Base-by-base conservation (phyloP, 306 rosid species). In the Citrullus amarus region DNA sequence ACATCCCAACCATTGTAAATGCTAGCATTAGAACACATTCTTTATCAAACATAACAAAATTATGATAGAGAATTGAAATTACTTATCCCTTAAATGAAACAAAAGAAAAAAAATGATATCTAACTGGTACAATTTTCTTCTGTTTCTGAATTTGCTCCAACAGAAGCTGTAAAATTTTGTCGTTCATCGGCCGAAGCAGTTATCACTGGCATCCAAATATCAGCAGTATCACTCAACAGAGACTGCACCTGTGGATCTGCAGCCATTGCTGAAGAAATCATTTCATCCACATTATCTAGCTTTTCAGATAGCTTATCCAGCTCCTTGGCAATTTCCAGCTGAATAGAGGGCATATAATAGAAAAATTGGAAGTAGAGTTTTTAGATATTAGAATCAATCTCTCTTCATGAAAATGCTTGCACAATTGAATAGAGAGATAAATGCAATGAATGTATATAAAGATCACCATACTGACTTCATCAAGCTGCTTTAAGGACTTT, bases 161-260 rank as follows among this genome's bases (percentile, higher is more conserved):
- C 25, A 43, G 96, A 73, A 0, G 86, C 85, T 12, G 91, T 73
- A 78, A 94, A 94, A 58, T 83, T 88, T 8, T 90, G 91, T 7
- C 97, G 85, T 81, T 92, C 96, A 74, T 94, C 97, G 1, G 92
- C 85, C 36, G 83, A 83, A 32, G 97, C 96, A 70, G 95, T 92
- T 84, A 94, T 89, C 30, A 94, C 97, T 0, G 98, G 98, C 89
- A 94, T 83, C 98, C 96, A 94, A 56, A 90, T 76, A 82, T 88
- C 91, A 72, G 97, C 95, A 3, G 98, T 92, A n/a, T 74, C 88
- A 67, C 97, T 94, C 88, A 94, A 82, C 55, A 92, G 93, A 6
- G 93, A 84, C 50, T 80, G 86, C 80, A 94, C 98, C 65, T 92
- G 92, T 8, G 98, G 98, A 85, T 94, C 97, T 56, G 88, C 79